Conservation (phyloP, 352 stramenopile species). For the Thalassiosira sp. region DNA sequence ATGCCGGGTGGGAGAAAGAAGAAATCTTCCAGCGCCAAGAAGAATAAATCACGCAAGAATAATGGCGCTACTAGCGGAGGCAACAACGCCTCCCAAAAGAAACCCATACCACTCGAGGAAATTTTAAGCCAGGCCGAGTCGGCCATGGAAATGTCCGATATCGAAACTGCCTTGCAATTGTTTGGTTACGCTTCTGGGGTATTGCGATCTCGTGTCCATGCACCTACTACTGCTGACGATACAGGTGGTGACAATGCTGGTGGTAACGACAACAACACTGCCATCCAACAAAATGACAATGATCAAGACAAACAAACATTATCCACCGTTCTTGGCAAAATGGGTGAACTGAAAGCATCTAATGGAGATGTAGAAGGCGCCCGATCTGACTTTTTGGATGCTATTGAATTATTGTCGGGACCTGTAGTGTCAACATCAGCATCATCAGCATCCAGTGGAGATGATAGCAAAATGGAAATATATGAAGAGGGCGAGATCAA, state of each 20-base stretch:
- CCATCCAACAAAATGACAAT: neutral
- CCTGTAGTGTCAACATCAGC: too few species aligned
- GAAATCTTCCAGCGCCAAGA: slow-evolving; percentile 39
- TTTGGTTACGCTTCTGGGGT: slow-evolving; percentile 43
- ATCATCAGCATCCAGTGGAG: slow-evolving; percentile 12
- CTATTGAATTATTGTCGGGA: slow-evolving; percentile 49
- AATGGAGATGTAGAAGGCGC: slow-evolving; percentile 68
- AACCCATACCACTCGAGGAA: slow-evolving; percentile 49
- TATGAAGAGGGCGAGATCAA: slow-evolving; percentile 18
- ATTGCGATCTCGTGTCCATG: slow-evolving; percentile 33
- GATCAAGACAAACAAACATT: slow-evolving; percentile 40
- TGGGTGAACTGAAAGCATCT: slow-evolving; percentile 69
- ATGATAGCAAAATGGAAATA: slow-evolving; percentile 17
- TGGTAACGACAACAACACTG: neutral
- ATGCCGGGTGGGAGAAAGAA: slow-evolving; percentile 54
- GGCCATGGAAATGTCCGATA: slow-evolving; percentile 58
- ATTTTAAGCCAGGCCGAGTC: slow-evolving; percentile 55
- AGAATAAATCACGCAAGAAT: slow-evolving; percentile 39
- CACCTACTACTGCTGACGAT: neutral
- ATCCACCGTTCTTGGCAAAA: slow-evolving; percentile 69
- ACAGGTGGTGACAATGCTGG: too few species aligned
- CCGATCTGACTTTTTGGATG: slow-evolving; percentile 65
- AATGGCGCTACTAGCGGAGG: slow-evolving; percentile 13
- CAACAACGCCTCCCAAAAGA: slow-evolving; percentile 18
- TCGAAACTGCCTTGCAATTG: slow-evolving; percentile 49